Percentiles rank a stretch among this genome's conserved stretches.
phyloP scores from a whole-genome alignment of 257 asterid species.

The Jaltomata sinuosa region DNA sequence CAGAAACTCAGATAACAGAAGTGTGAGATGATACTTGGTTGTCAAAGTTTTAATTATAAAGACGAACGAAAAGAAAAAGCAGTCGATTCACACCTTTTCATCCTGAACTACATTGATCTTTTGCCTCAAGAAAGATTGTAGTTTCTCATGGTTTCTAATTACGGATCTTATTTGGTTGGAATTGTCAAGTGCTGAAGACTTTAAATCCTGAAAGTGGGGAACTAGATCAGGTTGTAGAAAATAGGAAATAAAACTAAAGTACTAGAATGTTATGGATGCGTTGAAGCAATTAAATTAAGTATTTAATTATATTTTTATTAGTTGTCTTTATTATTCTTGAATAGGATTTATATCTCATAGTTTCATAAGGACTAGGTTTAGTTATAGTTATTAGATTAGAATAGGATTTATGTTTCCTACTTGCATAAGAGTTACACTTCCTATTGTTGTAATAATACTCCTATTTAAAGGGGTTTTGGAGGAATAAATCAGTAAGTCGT shows the following conservation, averaged over 20 bases:
- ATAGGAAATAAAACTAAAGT: background rate
- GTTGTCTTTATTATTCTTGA: too few species aligned
- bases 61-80: background rate
- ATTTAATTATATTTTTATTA: too few species aligned
- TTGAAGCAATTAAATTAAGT: too few species aligned
- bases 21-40: background rate
- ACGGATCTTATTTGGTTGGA: slow-evolving; percentile 36
- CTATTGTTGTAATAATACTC: too few species aligned
- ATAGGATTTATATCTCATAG: too few species aligned
- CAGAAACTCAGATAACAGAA: slow-evolving; percentile 14
- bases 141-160: slow-evolving; percentile 34
- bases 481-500: too few species aligned
- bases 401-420: too few species aligned
- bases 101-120: slow-evolving; percentile 48
- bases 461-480: too few species aligned
- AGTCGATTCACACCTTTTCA: slow-evolving; percentile 51
- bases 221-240: background rate
- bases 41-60: background rate
- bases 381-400: too few species aligned
- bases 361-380: too few species aligned
- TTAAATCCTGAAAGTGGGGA: slow-evolving; percentile 49
- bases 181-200: slow-evolving; percentile 39
- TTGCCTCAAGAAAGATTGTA: slow-evolving; percentile 39
- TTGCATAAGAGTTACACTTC: too few species aligned
- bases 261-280: too few species aligned